Evolutionary conservation across 2,329 filamentous ascomycete species (phyloP), one percentile per base, ranked within the genome.

Genomic region (Botrytis fabae): DNA sequence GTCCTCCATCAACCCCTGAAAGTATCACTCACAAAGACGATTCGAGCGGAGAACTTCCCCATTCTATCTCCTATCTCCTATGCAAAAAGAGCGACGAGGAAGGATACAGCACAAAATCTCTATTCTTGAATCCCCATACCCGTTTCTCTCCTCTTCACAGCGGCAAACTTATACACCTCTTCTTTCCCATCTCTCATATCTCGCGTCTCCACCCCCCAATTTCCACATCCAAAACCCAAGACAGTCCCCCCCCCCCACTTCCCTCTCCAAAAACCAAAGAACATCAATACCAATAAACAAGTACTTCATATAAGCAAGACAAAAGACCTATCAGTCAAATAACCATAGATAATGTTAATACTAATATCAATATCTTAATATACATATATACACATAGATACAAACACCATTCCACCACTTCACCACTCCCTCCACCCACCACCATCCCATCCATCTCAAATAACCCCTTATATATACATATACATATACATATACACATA

Each of bases 161-260:
- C 28, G 28, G 28, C 28, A 28, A 28, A 28, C 28, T 1, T 28
- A 28, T 28, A 28, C 28, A 28, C 28, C 28, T 28, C 28, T 28
- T 28, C 28, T 28, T 28, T 28, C 28, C 28, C 28, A 28, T 28
- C 28, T 28, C 14, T 22, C 18, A 22, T 20, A 1, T 25, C 46
- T 6, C 46, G 0, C 48, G 7, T n/a, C 0, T 7, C 6, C 25
- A 16, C 14, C 25, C 7, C 25, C 6, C 6, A 25, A 28, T 5
- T n/a, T n/a, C 25, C 12, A 16, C 25, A 7, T 54, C 25, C 25
- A n/a, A 7, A 54, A 1, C 22, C 8, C 25, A 38, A 38, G 38
- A 38, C 38, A 6, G 14, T 4, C 25, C 25, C 4, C 10, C 10
- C 25, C 10, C 4, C 10, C 10, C n/a, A n/a, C n/a, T n/a, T n/a